These are phyloP conservation scores for Calonectria pteridis DNA, from an alignment of 2,329 filamentous ascomycete genomes.

Conservation along the genomic window DNA sequence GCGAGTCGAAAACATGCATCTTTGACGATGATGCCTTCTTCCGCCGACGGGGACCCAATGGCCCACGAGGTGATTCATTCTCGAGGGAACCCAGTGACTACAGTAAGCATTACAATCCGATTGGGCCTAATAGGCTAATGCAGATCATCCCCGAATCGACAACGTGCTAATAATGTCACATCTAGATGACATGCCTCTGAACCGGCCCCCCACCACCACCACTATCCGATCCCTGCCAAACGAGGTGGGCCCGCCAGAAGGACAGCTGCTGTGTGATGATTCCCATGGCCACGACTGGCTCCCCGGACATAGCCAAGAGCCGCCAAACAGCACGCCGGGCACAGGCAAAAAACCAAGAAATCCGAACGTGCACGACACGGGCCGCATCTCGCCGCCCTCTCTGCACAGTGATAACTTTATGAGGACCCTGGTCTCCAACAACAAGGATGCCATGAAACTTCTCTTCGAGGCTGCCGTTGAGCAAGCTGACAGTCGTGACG, in stretches of 20 bases:
- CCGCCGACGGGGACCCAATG: background rate
- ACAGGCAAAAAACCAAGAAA: background rate
- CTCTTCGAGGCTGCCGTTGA: conserved; percentile 59
- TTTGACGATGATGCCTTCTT: conserved; percentile 28
- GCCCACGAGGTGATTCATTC: background rate
- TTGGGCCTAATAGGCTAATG: background rate
- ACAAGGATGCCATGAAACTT: conserved; percentile 65
- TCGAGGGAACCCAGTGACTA: background rate
- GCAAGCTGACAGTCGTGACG: conserved; percentile 7
- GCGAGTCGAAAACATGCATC: conserved; percentile 26
- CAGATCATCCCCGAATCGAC: background rate
- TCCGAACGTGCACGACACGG: background rate
- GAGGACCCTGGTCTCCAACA: conserved; percentile 63
- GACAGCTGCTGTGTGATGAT: background rate
- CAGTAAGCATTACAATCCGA: background rate
- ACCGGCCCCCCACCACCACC: background rate
- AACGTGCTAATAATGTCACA: background rate
- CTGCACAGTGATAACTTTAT: conserved; percentile 46
- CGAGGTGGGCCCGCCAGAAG: background rate
- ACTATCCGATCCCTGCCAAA: background rate
- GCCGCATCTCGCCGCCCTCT: background rate
- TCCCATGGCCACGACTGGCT: background rate
- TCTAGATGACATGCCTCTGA: background rate
- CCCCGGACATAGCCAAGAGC: background rate
- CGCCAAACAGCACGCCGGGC: background rate